Evolutionary conservation across 352 stramenopile species (phyloP).

Genomic region (Phytophthora rubi): DNA sequence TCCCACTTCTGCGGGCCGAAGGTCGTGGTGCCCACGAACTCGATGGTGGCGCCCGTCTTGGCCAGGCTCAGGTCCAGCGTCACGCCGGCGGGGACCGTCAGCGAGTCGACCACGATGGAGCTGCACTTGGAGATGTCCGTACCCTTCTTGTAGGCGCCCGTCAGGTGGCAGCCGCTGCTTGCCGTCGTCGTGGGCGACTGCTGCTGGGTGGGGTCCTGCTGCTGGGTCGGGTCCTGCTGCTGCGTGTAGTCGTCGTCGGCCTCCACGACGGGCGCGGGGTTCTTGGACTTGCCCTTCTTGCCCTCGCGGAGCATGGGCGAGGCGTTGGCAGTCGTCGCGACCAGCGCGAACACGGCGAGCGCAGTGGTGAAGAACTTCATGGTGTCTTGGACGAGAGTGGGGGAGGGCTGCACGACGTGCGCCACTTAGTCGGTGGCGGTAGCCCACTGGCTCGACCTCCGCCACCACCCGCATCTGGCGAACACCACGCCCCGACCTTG

Average conservation of each 20-base stretch:
- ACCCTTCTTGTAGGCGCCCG: slow-evolving; percentile 39
- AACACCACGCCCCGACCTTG: too few species aligned
- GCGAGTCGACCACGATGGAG: slow-evolving; percentile 28
- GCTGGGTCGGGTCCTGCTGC: slow-evolving; percentile 27
- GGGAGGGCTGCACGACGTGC: background rate
- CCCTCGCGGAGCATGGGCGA: slow-evolving; percentile 27
- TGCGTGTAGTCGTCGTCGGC: slow-evolving; percentile 2
- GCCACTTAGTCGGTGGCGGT: too few species aligned
- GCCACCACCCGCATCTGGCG: too few species aligned
- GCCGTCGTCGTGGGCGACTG: slow-evolving; percentile 4
- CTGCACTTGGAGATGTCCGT: slow-evolving; percentile 31
- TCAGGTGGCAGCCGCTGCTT: slow-evolving; percentile 32
- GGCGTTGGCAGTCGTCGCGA: slow-evolving; percentile 1
- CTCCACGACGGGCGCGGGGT: background rate
- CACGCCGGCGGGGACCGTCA: slow-evolving; percentile 38
- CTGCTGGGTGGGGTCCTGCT: slow-evolving; percentile 21
- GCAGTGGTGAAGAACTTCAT: slow-evolving; percentile 32
- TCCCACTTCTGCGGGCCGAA: slow-evolving; percentile 44
- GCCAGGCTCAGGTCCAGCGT: slow-evolving; percentile 43
- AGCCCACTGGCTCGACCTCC: too few species aligned
- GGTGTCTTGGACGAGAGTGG: background rate
- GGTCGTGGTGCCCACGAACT: slow-evolving; percentile 41
- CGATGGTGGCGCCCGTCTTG: slow-evolving; percentile 40
- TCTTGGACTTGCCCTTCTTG: slow-evolving; percentile 3
- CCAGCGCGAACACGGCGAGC: slow-evolving; percentile 5